These are phyloP conservation scores for Claviceps sp. DNA, from an alignment of 2,329 filamentous ascomycete genomes.

Conservation along the genomic window DNA sequence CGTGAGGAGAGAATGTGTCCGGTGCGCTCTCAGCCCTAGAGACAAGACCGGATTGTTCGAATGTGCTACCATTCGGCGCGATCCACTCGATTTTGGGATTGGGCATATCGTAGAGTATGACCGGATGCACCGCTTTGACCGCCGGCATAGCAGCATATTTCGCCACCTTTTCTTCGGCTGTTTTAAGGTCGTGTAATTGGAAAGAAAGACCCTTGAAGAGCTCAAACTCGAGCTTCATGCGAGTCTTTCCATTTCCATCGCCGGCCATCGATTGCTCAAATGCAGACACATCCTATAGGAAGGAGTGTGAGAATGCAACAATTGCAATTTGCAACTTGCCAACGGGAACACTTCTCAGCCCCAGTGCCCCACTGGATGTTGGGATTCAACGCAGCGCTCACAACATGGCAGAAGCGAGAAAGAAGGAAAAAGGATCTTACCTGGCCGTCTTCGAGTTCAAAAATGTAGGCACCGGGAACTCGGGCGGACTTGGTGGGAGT, in stretches of 20 bases:
- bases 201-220: slow-evolving; percentile 14
- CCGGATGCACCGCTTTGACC: slow-evolving; percentile 37
- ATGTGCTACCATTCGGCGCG: slow-evolving; percentile 17
- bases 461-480: slow-evolving; percentile 10
- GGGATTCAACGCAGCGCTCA: neutral
- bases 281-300: no score
- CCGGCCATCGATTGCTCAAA: no score
- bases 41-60: slow-evolving; percentile 7
- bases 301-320: neutral
- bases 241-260: no score
- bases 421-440: slow-evolving; percentile 6
- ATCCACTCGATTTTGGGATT: slow-evolving; percentile 32
- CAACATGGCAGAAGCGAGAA: neutral
- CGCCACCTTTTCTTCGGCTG: slow-evolving; percentile 27
- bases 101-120: slow-evolving; percentile 31
- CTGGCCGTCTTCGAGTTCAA: slow-evolving; percentile 9
- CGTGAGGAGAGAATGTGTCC: slow-evolving; percentile 34
- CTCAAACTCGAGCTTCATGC: no score
- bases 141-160: slow-evolving; percentile 27
- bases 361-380: neutral
- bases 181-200: slow-evolving; percentile 33
- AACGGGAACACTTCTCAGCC: neutral
- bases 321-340: no score
- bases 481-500: neutral
- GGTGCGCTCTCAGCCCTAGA: slow-evolving; percentile 10